These are phyloP conservation scores for Phellinidium pouzarii DNA, from an alignment of 1,284 basidiomycete genomes.

Conservation along the genomic window DNA sequence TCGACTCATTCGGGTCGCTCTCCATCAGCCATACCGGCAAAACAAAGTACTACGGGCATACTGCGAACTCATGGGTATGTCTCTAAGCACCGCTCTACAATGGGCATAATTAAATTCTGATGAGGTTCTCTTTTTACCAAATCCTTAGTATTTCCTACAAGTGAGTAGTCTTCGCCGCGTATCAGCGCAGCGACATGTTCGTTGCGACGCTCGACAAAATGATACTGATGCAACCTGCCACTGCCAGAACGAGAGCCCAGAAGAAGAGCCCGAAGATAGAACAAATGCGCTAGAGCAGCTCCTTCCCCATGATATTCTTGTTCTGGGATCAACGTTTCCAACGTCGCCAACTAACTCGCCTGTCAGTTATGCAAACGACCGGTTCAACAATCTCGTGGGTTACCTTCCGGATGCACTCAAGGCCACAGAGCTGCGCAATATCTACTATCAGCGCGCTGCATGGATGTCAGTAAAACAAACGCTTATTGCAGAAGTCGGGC, in stretches of 20 bases:
- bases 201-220: constrained; percentile 1
- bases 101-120: constrained; percentile 14
- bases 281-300: constrained; percentile 44
- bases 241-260: constrained; percentile 49
- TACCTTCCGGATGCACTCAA: constrained; percentile 57
- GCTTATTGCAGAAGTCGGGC: neutral
- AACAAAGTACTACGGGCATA: constrained; percentile 67
- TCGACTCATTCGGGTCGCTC: constrained; percentile 71
- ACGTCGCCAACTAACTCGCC: constrained; percentile 42
- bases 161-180: constrained; percentile 29
- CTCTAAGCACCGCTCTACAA: neutral
- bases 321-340: constrained; percentile 57
- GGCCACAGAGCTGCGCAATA: constrained; percentile 52
- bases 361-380: constrained; percentile 30
- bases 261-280: constrained; percentile 48
- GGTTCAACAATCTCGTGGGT: constrained; percentile 54
- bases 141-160: constrained; percentile 60
- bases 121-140: constrained; percentile 8
- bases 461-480: constrained; percentile 59
- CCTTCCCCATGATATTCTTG: constrained; percentile 54
- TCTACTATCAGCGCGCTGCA: constrained; percentile 63
- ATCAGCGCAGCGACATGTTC: neutral
- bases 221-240: constrained; percentile 3
- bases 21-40: constrained; percentile 62
- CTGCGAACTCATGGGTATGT: constrained; percentile 70